Conservation (phyloP, 306 rosid species). For the Canavalia gladiata region DNA sequence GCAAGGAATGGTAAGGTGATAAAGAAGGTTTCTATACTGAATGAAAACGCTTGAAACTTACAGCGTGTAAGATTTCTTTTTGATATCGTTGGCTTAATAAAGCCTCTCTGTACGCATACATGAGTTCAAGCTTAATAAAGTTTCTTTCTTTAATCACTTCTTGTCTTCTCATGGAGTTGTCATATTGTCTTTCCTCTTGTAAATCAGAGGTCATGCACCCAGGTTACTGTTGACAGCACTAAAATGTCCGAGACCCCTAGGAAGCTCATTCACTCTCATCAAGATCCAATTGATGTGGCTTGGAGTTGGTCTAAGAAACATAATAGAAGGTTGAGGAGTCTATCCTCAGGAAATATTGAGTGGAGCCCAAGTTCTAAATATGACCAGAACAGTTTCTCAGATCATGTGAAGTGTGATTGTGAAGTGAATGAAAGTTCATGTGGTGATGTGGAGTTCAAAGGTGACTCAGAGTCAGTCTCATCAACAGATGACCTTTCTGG, state of each 20-base stretch:
- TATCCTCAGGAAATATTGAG: constrained; percentile 63
- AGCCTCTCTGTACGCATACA: background rate
- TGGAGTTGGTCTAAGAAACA: constrained; percentile 57
- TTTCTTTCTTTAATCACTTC: constrained; percentile 19
- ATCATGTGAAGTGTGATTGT: constrained; percentile 47
- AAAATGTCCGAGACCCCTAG: constrained; percentile 71
- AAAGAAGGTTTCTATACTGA: background rate
- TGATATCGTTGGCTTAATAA: background rate
- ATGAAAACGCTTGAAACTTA: background rate
- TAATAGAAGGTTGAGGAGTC: constrained; percentile 59
- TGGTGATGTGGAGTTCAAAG: constrained; percentile 53
- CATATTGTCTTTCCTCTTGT: constrained; percentile 34
- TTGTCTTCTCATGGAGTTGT: constrained; percentile 19
- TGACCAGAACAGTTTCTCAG: constrained; percentile 52
- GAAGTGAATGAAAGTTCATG: constrained; percentile 52
- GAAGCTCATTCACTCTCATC: constrained; percentile 81
- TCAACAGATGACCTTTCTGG: constrained; percentile 59
- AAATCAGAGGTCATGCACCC: constrained; percentile 62
- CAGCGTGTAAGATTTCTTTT: background rate
- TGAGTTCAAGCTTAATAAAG: background rate
- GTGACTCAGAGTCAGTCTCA: constrained; percentile 65
- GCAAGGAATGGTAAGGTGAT: background rate
- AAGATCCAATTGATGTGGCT: constrained; percentile 56
- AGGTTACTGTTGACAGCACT: constrained; percentile 55
- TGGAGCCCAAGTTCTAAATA: constrained; percentile 65